Evolutionary conservation across 1,284 basidiomycete species (phyloP).

Genomic region (Trichosporon faecale): DNA sequence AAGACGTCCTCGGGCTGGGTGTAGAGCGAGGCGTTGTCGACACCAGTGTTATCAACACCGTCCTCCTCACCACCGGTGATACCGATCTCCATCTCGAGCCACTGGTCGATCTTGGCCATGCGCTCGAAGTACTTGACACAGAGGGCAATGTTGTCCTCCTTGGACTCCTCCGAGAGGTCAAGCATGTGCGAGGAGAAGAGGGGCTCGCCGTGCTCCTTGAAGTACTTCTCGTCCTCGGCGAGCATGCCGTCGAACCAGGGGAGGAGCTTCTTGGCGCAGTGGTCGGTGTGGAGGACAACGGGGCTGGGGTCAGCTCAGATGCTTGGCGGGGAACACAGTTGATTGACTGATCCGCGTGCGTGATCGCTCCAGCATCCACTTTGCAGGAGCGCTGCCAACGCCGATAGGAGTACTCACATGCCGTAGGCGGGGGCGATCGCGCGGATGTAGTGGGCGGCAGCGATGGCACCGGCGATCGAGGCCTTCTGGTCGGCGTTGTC

Average conservation of each 20-base stretch:
- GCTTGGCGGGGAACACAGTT: slow-evolving; percentile 8
- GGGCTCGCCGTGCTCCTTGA: slow-evolving; percentile 80
- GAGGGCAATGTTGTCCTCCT: slow-evolving; percentile 92
- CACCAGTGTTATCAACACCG: slow-evolving; percentile 92
- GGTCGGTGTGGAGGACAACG: slow-evolving; percentile 97
- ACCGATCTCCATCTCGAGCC: slow-evolving; percentile 99
- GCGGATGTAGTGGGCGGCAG: slow-evolving; percentile 90
- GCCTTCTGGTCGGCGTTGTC: slow-evolving; percentile 89
- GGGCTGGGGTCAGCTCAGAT: slow-evolving; percentile 58
- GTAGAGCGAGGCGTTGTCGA: slow-evolving; percentile 92
- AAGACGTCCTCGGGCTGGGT: slow-evolving; percentile 97
- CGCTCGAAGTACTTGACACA: slow-evolving; percentile 95
- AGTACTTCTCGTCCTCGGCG: slow-evolving; percentile 91
- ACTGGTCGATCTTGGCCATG: slow-evolving; percentile 87
- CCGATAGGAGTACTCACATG: slow-evolving; percentile 71
- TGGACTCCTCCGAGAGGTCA: slow-evolving; percentile 95
- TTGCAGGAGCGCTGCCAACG: no score
- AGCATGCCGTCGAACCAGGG: slow-evolving; percentile 99
- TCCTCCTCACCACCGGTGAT: slow-evolving; percentile 99
- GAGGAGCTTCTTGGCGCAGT: slow-evolving; percentile 97
- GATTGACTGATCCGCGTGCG: background rate
- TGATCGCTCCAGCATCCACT: no score
- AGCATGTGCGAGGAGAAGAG: slow-evolving; percentile 93
- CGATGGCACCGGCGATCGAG: slow-evolving; percentile 87
- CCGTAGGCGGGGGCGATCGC: slow-evolving; percentile 84